A percentile compares a stretch with the other conserved stretches of the same genome.
phyloP scores from a whole-genome alignment of 352 stramenopile genomes.

The Globisporangium apiculatum region DNA sequence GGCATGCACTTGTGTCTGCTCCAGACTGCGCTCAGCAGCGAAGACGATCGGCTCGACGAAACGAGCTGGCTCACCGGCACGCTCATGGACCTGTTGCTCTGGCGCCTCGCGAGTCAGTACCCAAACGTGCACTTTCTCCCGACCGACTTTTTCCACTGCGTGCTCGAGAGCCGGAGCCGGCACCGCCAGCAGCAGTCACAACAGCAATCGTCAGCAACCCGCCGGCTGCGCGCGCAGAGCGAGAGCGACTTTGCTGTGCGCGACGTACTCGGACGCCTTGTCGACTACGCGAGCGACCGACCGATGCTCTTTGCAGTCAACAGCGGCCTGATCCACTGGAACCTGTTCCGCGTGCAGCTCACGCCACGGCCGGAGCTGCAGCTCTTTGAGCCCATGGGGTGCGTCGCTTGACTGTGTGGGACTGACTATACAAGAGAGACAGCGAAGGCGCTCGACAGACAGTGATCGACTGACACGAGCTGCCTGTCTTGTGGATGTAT shows the following conservation, averaged over 20 bases:
- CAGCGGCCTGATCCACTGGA: conserved; percentile 81
- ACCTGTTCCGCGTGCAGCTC: conserved; percentile 81
- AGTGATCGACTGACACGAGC: neutral
- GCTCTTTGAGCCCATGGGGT: conserved; percentile 88
- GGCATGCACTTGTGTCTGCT: conserved; percentile 23
- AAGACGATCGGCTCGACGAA: conserved; percentile 63
- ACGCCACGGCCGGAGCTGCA: conserved; percentile 56
- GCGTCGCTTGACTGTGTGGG: neutral
- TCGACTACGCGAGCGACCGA: conserved; percentile 50
- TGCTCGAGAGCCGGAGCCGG: conserved; percentile 23
- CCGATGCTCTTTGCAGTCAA: conserved; percentile 84
- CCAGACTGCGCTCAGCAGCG: conserved; percentile 38
- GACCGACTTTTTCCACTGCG: conserved; percentile 80
- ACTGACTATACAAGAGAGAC: neutral
- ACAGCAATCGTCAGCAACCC: neutral
- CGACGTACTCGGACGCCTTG: conserved; percentile 59
- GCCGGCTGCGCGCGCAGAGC: too few relatives aligned
- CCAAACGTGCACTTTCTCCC: conserved; percentile 67
- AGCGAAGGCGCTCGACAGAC: neutral
- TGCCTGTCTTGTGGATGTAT: neutral
- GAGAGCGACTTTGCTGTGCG: conserved; percentile 19
- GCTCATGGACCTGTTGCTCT: conserved; percentile 83
- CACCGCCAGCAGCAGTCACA: conserved; percentile 5
- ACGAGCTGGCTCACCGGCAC: conserved; percentile 79
- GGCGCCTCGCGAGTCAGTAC: conserved; percentile 72